phyloP scores from a whole-genome alignment of 768 basidiomycete genomes.

The Omphalotus guepiniiformis region DNA sequence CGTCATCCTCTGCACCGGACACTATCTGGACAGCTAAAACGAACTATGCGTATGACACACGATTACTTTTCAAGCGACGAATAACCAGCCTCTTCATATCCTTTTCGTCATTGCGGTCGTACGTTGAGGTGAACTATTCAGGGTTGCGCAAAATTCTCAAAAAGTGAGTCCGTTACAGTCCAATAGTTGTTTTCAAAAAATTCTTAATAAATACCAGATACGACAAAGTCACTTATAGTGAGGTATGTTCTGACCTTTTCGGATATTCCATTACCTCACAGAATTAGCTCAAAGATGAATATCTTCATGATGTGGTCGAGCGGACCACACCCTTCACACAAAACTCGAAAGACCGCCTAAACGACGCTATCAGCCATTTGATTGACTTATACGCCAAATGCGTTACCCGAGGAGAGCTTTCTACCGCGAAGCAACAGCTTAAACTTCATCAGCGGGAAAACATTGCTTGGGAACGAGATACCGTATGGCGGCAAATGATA shows the following conservation, averaged over 20 bases:
- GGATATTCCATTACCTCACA: background rate
- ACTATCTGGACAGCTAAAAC: conserved; percentile 75
- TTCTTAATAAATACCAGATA: conserved; percentile 51
- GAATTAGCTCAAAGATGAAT: conserved; percentile 67
- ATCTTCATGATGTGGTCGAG: conserved; percentile 71
- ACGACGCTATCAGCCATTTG: conserved; percentile 52
- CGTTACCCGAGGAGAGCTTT: conserved; percentile 67
- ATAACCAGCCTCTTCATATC: conserved; percentile 81
- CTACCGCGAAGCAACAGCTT: conserved; percentile 74
- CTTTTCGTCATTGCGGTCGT: conserved; percentile 74
- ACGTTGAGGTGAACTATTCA: conserved; percentile 87
- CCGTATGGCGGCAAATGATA: conserved; percentile 97
- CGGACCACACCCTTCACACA: conserved; percentile 62
- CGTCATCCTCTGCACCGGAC: conserved; percentile 25
- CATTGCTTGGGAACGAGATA: conserved; percentile 96
- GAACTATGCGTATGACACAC: conserved; percentile 81
- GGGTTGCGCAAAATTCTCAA: conserved; percentile 95
- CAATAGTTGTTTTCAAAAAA: conserved; percentile 5
- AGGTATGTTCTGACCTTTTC: conserved; percentile 30
- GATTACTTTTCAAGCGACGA: conserved; percentile 83
- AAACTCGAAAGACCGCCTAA: conserved; percentile 57
- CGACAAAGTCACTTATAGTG: conserved; percentile 86
- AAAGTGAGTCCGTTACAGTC: conserved; percentile 54
- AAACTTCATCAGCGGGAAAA: conserved; percentile 86
- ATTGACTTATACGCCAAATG: conserved; percentile 80